A percentile compares a stretch with the other conserved stretches of the same genome.
These are phyloP conservation scores for Hyphodiscus sp. DNA, from an alignment of 2,329 filamentous ascomycete species.

Conservation along the genomic window DNA sequence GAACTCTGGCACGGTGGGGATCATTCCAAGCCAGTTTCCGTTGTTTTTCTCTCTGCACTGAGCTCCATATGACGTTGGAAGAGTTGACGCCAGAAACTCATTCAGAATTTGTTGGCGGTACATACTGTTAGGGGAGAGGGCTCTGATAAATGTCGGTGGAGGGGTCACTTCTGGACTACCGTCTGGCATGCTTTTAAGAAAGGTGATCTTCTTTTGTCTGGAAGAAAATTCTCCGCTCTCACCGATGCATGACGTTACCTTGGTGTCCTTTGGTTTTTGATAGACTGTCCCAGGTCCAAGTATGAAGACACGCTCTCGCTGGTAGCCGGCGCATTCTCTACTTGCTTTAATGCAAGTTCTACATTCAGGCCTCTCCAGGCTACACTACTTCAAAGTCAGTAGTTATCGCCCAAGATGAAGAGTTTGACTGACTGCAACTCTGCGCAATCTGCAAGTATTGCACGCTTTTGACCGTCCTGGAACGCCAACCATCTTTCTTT, in stretches of 20 bases:
- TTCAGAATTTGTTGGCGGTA: neutral
- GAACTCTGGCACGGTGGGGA: slow-evolving; percentile 6
- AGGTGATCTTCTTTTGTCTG: neutral
- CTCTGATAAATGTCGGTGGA: neutral
- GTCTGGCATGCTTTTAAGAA: neutral
- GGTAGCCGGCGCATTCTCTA: slow-evolving; percentile 17
- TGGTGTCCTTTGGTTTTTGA: neutral
- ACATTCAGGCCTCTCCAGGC: slow-evolving; percentile 16
- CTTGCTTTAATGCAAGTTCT: slow-evolving; percentile 15
- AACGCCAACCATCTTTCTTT: slow-evolving; percentile 15
- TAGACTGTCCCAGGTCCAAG: slow-evolving; percentile 7
- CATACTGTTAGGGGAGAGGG: neutral
- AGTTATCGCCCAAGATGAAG: no score
- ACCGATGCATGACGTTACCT: neutral
- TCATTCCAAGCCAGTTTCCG: neutral
- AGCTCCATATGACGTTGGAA: neutral
- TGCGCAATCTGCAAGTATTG: slow-evolving; percentile 14
- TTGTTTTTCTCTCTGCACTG: neutral
- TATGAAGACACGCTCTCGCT: slow-evolving; percentile 14
- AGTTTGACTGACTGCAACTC: slow-evolving; percentile 7
- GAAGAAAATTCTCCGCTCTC: neutral
- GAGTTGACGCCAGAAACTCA: neutral
- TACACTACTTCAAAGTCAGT: slow-evolving; percentile 10
- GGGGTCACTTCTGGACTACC: neutral
- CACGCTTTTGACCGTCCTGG: slow-evolving; percentile 18